These are phyloP conservation scores for Nannizziopsis barbatae DNA, from an alignment of 2,329 filamentous ascomycete species.

Conservation along the genomic window DNA sequence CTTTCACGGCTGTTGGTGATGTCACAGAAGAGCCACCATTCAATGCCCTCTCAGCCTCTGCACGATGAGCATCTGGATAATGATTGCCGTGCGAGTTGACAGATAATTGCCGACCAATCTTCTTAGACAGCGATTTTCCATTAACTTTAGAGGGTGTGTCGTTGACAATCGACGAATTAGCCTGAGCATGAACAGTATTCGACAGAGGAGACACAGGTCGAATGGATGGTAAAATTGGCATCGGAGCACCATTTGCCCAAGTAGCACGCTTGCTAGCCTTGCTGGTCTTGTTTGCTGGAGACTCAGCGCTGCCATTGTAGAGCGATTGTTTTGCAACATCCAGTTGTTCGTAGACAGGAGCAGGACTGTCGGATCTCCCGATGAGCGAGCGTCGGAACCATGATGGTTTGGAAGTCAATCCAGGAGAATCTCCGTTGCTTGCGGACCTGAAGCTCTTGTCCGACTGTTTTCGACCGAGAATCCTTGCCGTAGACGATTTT, in stretches of 20 bases:
- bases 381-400: slow-evolving; percentile 97
- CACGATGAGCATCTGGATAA: slow-evolving; percentile 78
- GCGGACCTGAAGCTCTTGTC: slow-evolving; percentile 56
- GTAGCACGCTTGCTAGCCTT: slow-evolving; percentile 71
- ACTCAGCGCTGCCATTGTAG: slow-evolving; percentile 22
- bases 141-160: slow-evolving; percentile 25
- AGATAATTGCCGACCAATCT: slow-evolving; percentile 88
- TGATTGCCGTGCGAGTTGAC: slow-evolving; percentile 86
- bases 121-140: slow-evolving; percentile 60
- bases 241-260: slow-evolving; percentile 85
- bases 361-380: slow-evolving; percentile 59
- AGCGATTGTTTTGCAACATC: slow-evolving; percentile 10
- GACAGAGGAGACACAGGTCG: slow-evolving; percentile 93
- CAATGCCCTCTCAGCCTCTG: slow-evolving; percentile 80
- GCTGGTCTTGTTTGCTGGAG: slow-evolving; percentile 33
- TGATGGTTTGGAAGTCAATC: slow-evolving; percentile 68
- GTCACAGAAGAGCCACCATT: slow-evolving; percentile 67
- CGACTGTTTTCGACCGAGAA: slow-evolving; percentile 82
- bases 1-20: slow-evolving; percentile 63
- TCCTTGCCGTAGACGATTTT: slow-evolving; percentile 76
- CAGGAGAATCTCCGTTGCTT: slow-evolving; percentile 53
- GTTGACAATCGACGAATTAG: slow-evolving; percentile 51
- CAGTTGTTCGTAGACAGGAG: slow-evolving; percentile 42
- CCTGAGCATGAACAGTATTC: slow-evolving; percentile 82
- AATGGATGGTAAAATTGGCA: slow-evolving; percentile 91